These are phyloP conservation scores for Fraxinus latifolia DNA, from an alignment of 305 asterid species.

Conservation along the genomic window DNA sequence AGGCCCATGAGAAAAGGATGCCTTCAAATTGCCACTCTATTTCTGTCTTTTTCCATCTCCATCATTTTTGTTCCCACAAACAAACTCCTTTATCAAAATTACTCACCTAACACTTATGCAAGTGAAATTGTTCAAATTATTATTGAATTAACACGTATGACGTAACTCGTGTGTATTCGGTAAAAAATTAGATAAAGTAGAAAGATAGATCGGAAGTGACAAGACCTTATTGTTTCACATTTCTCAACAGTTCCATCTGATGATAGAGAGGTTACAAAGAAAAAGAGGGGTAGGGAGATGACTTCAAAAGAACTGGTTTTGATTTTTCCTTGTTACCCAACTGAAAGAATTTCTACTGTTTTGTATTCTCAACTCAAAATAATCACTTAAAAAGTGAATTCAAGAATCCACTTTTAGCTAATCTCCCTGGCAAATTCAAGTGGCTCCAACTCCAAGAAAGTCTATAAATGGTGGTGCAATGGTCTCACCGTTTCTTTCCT, in stretches of 20 bases:
- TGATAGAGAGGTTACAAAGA: constrained; percentile 30
- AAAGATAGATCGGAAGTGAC: neutral
- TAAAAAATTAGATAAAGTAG: neutral
- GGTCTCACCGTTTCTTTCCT: constrained; percentile 38
- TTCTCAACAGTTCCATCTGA: constrained; percentile 32
- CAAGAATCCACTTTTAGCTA: constrained; percentile 9
- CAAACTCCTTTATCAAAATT: constrained; percentile 24
- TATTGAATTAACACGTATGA: neutral
- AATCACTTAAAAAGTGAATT: neutral
- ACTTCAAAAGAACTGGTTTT: neutral
- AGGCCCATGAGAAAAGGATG: constrained; percentile 49
- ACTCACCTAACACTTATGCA: constrained; percentile 1
- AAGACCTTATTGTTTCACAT: constrained; percentile 21
- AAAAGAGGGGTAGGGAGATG: constrained; percentile 9
- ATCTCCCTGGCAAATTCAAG: constrained; percentile 22
- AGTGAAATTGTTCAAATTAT: neutral
- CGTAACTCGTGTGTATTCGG: neutral
- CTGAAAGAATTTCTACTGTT: constrained; percentile 29
- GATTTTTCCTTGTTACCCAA: constrained; percentile 22
- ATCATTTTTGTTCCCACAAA: constrained; percentile 25
- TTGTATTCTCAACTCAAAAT: constrained; percentile 6
- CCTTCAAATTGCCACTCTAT: constrained; percentile 19
- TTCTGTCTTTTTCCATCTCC: constrained; percentile 27
- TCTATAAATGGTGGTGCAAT: constrained; percentile 70
- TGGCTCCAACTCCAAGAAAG: constrained; percentile 95